Percentiles rank a stretch among this genome's conserved stretches.
Conservation (phyloP, 306 rosid species). For the Vachellia collinsii region DNA sequence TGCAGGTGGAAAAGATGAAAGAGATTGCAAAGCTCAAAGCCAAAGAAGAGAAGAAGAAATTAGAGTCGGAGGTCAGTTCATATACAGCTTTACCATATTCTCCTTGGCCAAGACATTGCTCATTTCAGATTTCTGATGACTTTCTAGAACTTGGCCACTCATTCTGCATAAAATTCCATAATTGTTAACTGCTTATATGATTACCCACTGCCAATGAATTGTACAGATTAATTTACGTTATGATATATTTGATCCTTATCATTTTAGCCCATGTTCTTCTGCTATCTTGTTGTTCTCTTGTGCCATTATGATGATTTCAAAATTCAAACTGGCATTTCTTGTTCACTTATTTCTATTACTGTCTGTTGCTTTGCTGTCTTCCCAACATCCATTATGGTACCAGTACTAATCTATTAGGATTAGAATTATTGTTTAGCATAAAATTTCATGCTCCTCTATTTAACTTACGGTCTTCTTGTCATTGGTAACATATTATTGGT, state of each 20-base stretch:
- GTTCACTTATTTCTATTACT: conserved; percentile 1
- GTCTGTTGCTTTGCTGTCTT: conserved; percentile 6
- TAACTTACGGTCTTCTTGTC: not conserved
- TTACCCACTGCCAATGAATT: conserved; percentile 2
- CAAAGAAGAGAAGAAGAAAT: conserved; percentile 81
- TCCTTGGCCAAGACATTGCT: conserved; percentile 29
- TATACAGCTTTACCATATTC: not conserved
- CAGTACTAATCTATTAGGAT: not conserved
- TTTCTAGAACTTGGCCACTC: conserved; percentile 23
- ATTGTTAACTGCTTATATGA: conserved; percentile 13
- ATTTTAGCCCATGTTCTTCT: conserved; percentile 20
- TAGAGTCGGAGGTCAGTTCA: conserved; percentile 74
- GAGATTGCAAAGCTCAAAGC: conserved; percentile 81
- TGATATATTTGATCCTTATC: conserved; percentile 21
- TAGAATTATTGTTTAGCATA: not conserved
- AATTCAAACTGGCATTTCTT: not conserved
- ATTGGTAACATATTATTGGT: not conserved
- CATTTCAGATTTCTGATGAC: conserved; percentile 16
- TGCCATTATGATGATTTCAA: conserved; percentile 17
- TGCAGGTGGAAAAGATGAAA: conserved; percentile 84
- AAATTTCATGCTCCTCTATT: not conserved
- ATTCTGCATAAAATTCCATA: conserved; percentile 24
- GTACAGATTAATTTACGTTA: not conserved
- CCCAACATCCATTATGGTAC: not conserved
- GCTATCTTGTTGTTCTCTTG: conserved; percentile 1